These are phyloP conservation scores for Amanita subjunquillea DNA, from an alignment of 768 basidiomycete genomes.

Conservation along the genomic window DNA sequence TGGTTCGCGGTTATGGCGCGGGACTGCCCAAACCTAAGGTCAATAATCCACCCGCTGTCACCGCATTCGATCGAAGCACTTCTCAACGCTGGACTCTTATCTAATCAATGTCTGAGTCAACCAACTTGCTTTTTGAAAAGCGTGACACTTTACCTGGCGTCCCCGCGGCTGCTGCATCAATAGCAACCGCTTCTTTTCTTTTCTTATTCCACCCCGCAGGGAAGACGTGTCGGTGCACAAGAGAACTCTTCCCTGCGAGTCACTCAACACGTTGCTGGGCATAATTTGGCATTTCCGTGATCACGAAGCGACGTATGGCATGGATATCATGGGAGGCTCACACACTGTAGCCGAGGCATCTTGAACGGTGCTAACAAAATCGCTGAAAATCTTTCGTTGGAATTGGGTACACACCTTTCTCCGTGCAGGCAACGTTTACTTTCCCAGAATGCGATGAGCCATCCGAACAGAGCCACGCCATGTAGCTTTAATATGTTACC, in stretches of 20 bases:
- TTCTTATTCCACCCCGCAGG: background rate
- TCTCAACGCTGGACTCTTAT: background rate
- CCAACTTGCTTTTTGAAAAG: background rate
- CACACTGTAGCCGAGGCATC: no score
- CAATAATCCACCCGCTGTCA: no score
- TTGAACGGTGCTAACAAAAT: no score
- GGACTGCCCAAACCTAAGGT: background rate
- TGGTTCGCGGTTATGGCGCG: background rate
- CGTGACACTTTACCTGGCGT: background rate
- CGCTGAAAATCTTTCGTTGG: background rate
- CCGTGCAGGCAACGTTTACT: background rate
- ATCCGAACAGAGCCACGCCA: no score
- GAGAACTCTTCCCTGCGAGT: background rate
- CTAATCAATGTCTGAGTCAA: background rate
- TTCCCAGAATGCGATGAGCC: background rate
- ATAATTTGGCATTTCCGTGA: no score
- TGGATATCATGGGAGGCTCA: no score
- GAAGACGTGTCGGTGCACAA: background rate
- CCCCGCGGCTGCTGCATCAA: background rate
- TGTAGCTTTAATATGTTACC: no score
- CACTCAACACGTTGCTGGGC: background rate
- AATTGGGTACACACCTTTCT: background rate
- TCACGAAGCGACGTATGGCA: no score
- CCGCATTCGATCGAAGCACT: no score
- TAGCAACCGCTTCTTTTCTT: background rate